Evolutionary conservation across 768 basidiomycete genomes (phyloP), one percentile per base, ranked within the genome.

Genomic region (Boletus vermiculosoides): DNA sequence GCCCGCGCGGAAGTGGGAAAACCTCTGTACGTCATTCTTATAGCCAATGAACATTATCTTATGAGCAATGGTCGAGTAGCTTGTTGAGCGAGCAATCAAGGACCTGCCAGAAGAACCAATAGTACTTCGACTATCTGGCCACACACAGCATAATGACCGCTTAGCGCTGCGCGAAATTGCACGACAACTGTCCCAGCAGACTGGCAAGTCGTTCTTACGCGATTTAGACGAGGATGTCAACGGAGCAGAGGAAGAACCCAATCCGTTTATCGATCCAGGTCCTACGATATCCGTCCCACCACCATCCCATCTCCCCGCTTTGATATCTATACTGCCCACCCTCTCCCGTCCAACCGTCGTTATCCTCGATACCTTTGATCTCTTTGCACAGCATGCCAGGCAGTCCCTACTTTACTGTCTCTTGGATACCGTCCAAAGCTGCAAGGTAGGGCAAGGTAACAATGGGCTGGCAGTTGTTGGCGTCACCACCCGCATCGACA

Each of bases 371-470:
- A 87, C 87, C 8, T 95, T 98, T 71, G 97, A 99, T 69, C 80
- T 94, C 28, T 99, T 98, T 71, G 87, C 93, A 3, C 80, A 87
- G 16, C 94, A 98, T 71, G 87, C 94, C 12, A 84, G 97, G 15
- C 97, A 99, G 68, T 87, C 92, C 2, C 75, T 99, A 23, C 81
- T 99, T 6, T 99, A 99, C 67, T 98, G 95, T 68, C 82, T 99
- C 18, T 79, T 99, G 48, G 97, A 99, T 66, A 94, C 93, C 1
- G 95, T 85, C 2, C 97, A 99, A 65, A 89, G 88, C 61, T 87
- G 91, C 70, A 79, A 87, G 56, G 80, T 85, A 3, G 79, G 80
- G 18, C 71, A 75, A 45, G 78, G 76, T 13, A 82, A 68, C 63
- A 84, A 82, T 59, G 94, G 94, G 3, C 72, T 97, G 22, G 89